Base-by-base conservation (phyloP, 2,329 filamentous ascomycete genomes). In the Colletotrichum karsti region DNA sequence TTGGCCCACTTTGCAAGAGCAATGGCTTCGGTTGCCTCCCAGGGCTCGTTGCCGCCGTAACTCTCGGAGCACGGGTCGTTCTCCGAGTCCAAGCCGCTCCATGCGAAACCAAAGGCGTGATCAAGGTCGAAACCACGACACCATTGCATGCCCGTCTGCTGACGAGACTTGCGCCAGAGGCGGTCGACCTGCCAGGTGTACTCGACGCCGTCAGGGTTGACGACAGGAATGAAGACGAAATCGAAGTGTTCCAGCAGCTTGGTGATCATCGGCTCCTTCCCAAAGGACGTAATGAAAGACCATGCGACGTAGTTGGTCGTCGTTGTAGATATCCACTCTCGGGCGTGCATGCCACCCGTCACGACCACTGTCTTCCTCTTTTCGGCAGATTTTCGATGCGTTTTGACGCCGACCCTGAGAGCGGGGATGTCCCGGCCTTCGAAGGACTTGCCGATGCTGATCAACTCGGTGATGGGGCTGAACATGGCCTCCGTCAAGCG, bases 321-420 rank as follows among this genome's bases (percentile, higher is more conserved):
- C 74, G 92, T 96, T 1, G 92, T 94, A 51, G 94, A 93, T 72
- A 99, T 97, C 96, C 96, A 99, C 83, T 99, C 96, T 39, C 96
- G 89, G 3, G 95, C 95, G 78, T 98, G 96, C n/a, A 93, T 86
- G 54, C 95, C 95, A 60, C 94, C 96, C 4, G 91, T 91, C 20
- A 99, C 84, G 56, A 97, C 83, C 63, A 97, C 89, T 0, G 93
- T 95, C 77, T 93, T 93, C 55, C 93, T 67, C 39, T 46, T 67
- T 7, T n/a, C 28, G 20, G 89, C 5, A 83, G 85, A 12, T 76
- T 74, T 4, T 78, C 75, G 2, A 83, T 74, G 44, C 10, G 53
- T 53, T 46, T 76, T 84, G 83, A 74, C 86, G 18, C 95, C 93
- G 4, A 98, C 86, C 68, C 92, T 90, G 22, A 99, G 83, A 1